These are phyloP conservation scores for Rhododendron simsii DNA, from an alignment of 148 eudicot species.

Conservation along the genomic window DNA sequence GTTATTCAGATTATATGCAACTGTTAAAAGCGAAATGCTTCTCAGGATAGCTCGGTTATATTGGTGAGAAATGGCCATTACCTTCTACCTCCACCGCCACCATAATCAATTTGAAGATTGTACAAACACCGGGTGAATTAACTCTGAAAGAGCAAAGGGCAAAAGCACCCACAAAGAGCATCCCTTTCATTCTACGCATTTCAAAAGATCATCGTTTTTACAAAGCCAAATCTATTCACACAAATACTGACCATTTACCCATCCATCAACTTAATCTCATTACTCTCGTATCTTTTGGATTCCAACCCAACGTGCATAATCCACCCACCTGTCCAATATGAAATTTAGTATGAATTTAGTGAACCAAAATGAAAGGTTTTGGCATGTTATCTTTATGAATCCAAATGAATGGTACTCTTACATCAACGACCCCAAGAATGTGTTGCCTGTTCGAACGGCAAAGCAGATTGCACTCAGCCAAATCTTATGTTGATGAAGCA, in stretches of 20 bases:
- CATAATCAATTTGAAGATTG: background rate
- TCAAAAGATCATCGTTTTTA: background rate
- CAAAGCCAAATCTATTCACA: background rate
- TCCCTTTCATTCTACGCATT: background rate
- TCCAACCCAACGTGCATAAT: conserved; percentile 84
- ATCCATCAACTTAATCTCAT: conserved; percentile 24
- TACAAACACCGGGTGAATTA: background rate
- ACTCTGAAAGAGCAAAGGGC: background rate
- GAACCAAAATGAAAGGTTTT: background rate
- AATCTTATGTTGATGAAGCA: conserved; percentile 75
- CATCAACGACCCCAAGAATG: conserved; percentile 85
- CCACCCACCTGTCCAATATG: conserved; percentile 71
- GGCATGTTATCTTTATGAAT: background rate
- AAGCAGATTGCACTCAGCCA: conserved; percentile 69
- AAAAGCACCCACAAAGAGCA: background rate
- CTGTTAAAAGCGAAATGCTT: background rate
- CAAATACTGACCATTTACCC: background rate
- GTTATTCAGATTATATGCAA: background rate
- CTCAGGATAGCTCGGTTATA: background rate
- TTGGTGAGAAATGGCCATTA: background rate
- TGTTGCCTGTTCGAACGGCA: conserved; percentile 84
- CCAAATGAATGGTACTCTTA: conserved; percentile 22
- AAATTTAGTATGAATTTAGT: background rate
- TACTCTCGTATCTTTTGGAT: conserved; percentile 42
- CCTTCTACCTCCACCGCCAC: background rate